A percentile compares a stretch with the other conserved stretches of the same genome.
phyloP scores from a whole-genome alignment of 257 asterid species.

The Capsicum rhomboideum region DNA sequence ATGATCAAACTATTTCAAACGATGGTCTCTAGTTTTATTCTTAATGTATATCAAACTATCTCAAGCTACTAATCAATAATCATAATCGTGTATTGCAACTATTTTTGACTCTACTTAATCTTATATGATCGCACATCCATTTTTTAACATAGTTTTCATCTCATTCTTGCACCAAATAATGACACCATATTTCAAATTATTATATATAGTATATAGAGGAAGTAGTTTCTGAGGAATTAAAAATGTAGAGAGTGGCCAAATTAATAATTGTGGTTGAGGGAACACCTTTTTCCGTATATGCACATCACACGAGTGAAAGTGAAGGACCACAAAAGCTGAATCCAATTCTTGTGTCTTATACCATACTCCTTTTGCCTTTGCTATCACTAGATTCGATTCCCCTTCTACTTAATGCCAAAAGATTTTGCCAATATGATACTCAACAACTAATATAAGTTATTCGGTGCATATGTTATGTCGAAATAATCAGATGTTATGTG shows the following conservation, averaged over 20 bases:
- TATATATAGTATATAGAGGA: not conserved
- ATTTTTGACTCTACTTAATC: no score
- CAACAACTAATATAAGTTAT: not conserved
- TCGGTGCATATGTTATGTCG: no score
- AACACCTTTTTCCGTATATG: slow-evolving; percentile 39
- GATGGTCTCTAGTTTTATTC: not conserved
- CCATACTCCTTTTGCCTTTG: not conserved
- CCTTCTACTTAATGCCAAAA: not conserved
- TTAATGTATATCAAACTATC: not conserved
- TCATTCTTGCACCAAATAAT: no score
- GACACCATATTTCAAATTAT: not conserved
- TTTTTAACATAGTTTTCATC: no score
- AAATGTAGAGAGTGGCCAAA: not conserved
- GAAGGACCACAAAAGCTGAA: slow-evolving; percentile 17
- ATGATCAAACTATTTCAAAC: not conserved
- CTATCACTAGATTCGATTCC: slow-evolving; percentile 1
- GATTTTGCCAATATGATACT: not conserved
- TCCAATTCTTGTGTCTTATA: slow-evolving; percentile 29
- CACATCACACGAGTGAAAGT: slow-evolving; percentile 28
- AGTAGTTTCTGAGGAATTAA: not conserved
- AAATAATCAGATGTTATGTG: no score
- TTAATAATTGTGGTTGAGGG: slow-evolving; percentile 21
- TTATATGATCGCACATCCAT: no score
- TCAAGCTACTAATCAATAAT: not conserved
- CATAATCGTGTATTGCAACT: no score